phyloP scores from a whole-genome alignment of 2,329 filamentous ascomycete species.

The Neonectria ditissima region DNA sequence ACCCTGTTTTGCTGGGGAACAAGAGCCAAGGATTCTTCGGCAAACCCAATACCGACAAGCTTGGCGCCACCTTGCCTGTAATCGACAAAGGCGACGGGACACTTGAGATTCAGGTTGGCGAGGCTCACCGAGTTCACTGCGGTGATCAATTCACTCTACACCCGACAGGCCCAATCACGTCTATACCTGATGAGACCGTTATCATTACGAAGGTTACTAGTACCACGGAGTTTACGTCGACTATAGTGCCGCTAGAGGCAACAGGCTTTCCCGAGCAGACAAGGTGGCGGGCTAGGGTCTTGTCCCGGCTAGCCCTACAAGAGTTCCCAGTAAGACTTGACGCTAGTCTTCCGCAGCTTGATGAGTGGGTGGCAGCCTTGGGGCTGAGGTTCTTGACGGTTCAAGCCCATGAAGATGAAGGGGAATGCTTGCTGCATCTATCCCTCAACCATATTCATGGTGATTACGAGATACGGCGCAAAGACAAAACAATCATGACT shows the following conservation, averaged over 20 bases:
- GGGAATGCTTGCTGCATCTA: neutral
- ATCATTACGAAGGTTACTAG: neutral
- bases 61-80: neutral
- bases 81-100: neutral
- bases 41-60: neutral
- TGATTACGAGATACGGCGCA: conserved; percentile 6
- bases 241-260: neutral
- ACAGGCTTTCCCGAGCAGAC: neutral
- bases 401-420: rapidly evolving
- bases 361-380: neutral
- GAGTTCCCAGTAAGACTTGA: neutral
- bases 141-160: conserved; percentile 24
- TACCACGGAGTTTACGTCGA: neutral
- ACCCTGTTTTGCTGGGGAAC: conserved; percentile 25
- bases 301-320: neutral
- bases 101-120: conserved; percentile 15
- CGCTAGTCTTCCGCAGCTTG: rapidly evolving
- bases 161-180: neutral
- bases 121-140: conserved; percentile 20
- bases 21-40: conserved; percentile 32
- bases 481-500: neutral
- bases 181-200: neutral
- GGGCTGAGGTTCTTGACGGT: neutral
- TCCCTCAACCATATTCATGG: rapidly evolving
- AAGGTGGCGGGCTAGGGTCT: conserved; percentile 9